These are phyloP conservation scores for Panicum hallii DNA, from an alignment of 202 grass and related monocot species.

Conservation along the genomic window DNA sequence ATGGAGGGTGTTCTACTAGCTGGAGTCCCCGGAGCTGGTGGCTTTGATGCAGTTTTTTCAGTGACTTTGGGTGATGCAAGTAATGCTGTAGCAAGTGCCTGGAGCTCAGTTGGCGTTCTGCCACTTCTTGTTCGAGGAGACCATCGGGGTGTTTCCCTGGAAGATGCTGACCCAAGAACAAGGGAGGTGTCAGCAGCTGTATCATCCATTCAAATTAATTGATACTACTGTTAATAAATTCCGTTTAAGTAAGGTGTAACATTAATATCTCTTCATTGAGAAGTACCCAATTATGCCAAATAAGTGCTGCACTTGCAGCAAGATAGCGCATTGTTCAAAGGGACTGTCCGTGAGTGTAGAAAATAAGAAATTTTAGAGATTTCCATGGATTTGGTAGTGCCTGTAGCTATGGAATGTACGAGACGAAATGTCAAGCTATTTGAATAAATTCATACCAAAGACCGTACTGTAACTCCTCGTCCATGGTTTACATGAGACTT, in stretches of 20 bases:
- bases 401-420: background rate
- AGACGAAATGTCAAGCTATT: slow-evolving; percentile 9
- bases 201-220: slow-evolving; percentile 70
- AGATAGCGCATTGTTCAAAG: slow-evolving; percentile 20
- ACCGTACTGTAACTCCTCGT: background rate
- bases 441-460: background rate
- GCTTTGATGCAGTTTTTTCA: slow-evolving; percentile 90
- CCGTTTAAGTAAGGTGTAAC: slow-evolving; percentile 13
- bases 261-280: slow-evolving; percentile 45
- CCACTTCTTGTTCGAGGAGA: slow-evolving; percentile 87
- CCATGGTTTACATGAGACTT: slow-evolving; percentile 5
- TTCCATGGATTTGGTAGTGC: background rate
- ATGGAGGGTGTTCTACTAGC: slow-evolving; percentile 88
- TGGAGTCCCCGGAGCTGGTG: slow-evolving; percentile 92
- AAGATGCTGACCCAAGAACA: slow-evolving; percentile 88
- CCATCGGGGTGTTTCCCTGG: slow-evolving; percentile 73
- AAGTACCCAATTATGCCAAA: slow-evolving; percentile 24
- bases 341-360: slow-evolving; percentile 30
- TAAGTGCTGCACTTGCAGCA: slow-evolving; percentile 44
- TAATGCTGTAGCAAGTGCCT: slow-evolving; percentile 56
- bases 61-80: slow-evolving; percentile 79
- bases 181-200: slow-evolving; percentile 77
- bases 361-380: slow-evolving; percentile 13
- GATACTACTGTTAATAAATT: slow-evolving; percentile 38
- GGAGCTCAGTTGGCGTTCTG: slow-evolving; percentile 71